These are phyloP conservation scores for Kwoniella pini DNA, from an alignment of 768 basidiomycete species.

Conservation along the genomic window DNA sequence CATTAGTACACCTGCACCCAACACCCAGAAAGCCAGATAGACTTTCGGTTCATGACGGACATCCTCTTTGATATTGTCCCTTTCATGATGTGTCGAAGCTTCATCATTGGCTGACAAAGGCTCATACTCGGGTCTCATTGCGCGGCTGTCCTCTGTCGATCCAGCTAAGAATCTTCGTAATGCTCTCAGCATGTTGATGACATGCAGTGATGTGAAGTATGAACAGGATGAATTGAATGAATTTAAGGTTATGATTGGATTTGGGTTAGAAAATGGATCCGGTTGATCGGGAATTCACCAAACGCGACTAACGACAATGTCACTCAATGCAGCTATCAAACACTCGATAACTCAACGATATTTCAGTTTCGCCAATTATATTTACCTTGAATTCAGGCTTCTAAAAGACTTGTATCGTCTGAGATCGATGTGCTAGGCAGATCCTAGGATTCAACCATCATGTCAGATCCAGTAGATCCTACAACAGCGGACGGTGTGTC, in stretches of 20 bases:
- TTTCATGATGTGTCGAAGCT: constrained; percentile 1
- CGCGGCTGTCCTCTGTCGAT: background rate
- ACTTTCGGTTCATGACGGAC: constrained; percentile 25
- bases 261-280: no score
- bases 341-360: no score
- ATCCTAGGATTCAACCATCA: background rate
- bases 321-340: no score
- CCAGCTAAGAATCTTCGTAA: constrained; percentile 9
- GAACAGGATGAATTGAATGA: no score
- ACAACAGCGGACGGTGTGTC: background rate
- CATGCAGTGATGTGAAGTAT: no score
- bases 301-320: no score
- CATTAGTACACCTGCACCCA: constrained; percentile 77
- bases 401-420: no score
- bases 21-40: constrained; percentile 55
- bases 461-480: background rate
- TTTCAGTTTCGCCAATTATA: no score
- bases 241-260: no score
- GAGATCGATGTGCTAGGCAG: no score
- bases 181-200: constrained; percentile 12
- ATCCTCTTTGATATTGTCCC: background rate
- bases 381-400: no score
- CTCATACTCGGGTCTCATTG: constrained; percentile 15
- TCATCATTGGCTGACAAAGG: constrained; percentile 27
- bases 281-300: no score